Conservation (phyloP, 1,139 yeast species). For the Debaryomyces psychrophilus region DNA sequence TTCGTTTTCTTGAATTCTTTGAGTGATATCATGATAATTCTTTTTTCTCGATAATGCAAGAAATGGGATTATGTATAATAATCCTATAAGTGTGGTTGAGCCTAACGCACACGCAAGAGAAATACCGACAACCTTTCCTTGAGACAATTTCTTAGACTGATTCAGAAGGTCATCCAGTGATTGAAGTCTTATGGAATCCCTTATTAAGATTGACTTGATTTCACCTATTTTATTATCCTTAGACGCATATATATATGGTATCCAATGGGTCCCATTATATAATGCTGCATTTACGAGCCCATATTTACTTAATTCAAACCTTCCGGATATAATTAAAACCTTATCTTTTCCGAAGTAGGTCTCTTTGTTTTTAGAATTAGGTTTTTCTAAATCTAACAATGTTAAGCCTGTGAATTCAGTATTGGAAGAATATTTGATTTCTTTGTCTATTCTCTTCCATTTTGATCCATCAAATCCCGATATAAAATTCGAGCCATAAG, state of each 20-base stretch:
- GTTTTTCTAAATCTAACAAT: constrained; percentile 30
- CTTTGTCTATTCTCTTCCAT: constrained; percentile 48
- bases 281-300: constrained; percentile 71
- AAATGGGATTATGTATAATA: constrained; percentile 60
- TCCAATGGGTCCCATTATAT: constrained; percentile 72
- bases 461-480: constrained; percentile 52
- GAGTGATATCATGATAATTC: constrained; percentile 37
- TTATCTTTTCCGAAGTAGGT: constrained; percentile 45
- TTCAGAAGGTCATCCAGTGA: constrained; percentile 40
- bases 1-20: constrained; percentile 65
- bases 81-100: constrained; percentile 68
- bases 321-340: constrained; percentile 66
- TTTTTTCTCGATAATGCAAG: constrained; percentile 50
- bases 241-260: constrained; percentile 58
- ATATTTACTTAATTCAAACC: constrained; percentile 49
- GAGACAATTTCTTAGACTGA: constrained; percentile 29
- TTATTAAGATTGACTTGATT: constrained; percentile 37
- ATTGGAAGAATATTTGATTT: constrained; percentile 30
- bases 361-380: constrained; percentile 30
- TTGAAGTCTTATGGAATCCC: constrained; percentile 41
- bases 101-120: constrained; percentile 89
- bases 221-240: constrained; percentile 30
- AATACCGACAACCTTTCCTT: constrained; percentile 84
- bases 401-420: constrained; percentile 44
- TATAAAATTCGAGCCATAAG: constrained; percentile 54